Evolutionary conservation across 2,329 filamentous ascomycete genomes (phyloP).

Genomic region (Parafenestella ontariensis): DNA sequence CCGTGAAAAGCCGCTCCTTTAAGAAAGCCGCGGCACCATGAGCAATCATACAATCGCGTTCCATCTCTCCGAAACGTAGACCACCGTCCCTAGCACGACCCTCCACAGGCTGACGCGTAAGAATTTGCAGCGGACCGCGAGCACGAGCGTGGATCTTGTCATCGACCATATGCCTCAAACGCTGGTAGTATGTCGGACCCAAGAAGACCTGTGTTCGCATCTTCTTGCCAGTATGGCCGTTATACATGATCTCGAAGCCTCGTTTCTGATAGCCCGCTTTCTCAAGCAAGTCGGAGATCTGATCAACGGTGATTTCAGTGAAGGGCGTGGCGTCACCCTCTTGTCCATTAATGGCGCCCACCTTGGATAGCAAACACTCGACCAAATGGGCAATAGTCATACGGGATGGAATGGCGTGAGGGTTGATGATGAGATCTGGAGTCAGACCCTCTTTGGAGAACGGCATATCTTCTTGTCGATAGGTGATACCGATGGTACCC

Average conservation of each 20-base stretch:
- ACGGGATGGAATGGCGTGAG: constrained; percentile 98
- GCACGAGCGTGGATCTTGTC: constrained; percentile 99
- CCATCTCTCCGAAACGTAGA: constrained; percentile 99
- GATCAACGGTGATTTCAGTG: constrained; percentile 95
- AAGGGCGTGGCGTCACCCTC: constrained; percentile 98
- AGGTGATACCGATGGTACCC: constrained; percentile 98
- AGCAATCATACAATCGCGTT: constrained; percentile 99
- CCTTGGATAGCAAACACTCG: constrained; percentile 96
- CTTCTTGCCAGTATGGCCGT: constrained; percentile 95
- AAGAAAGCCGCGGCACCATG: constrained; percentile 96
- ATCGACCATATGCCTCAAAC: constrained; percentile 98
- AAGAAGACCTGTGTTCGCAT: constrained; percentile 94
- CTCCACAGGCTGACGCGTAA: constrained; percentile 96
- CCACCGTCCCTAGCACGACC: constrained; percentile 98
- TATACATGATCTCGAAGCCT: constrained; percentile 98
- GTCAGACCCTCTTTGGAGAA: constrained; percentile 91
- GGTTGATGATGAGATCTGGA: constrained; percentile 98
- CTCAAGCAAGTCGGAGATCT: constrained; percentile 83
- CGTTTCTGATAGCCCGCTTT: constrained; percentile 95
- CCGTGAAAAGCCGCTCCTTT: constrained; percentile 96
- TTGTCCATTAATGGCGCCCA: constrained; percentile 88
- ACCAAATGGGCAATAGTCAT: constrained; percentile 99
- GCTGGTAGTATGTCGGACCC: constrained; percentile 98
- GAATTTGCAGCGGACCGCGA: constrained; percentile 93
- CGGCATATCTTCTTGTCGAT: constrained; percentile 97